Conservation (phyloP, 805 yeast genomes). For the Wickerhamomyces queroliae region DNA sequence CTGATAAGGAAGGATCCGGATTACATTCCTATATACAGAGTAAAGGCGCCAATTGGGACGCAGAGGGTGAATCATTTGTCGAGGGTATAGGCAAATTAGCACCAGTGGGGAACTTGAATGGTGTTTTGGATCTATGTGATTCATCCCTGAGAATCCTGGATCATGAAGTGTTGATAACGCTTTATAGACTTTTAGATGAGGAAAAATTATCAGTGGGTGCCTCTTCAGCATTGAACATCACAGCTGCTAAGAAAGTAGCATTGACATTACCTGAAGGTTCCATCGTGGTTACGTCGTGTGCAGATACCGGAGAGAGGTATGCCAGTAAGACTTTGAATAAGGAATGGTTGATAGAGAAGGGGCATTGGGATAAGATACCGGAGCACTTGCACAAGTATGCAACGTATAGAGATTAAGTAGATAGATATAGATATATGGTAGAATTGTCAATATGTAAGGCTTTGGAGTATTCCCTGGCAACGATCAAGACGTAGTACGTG, state of each 20-base stretch:
- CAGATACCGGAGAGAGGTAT: constrained; percentile 18
- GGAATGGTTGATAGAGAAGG: constrained; percentile 13
- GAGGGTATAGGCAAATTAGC: constrained; percentile 22
- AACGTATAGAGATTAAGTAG: not conserved
- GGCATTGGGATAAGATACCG: constrained; percentile 19
- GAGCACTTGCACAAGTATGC: constrained; percentile 13
- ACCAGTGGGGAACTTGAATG: constrained; percentile 17
- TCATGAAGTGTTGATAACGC: constrained; percentile 9
- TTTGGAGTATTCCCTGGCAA: too few relatives aligned
- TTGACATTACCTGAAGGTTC: constrained; percentile 19
- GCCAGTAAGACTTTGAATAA: constrained; percentile 17
- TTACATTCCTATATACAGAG: constrained; percentile 25
- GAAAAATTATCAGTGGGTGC: constrained; percentile 18
- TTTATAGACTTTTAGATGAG: constrained; percentile 13
- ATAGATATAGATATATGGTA: too few relatives aligned
- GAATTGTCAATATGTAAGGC: too few relatives aligned
- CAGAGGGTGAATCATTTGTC: constrained; percentile 20
- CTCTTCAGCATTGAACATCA: constrained; percentile 17
- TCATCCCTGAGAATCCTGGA: constrained; percentile 14
- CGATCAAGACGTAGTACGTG: too few relatives aligned
- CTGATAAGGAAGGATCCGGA: constrained; percentile 85
- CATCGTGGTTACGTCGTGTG: constrained; percentile 19
- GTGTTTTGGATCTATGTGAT: constrained; percentile 12
- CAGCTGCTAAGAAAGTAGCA: constrained; percentile 17
- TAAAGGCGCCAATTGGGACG: constrained; percentile 15